Conservation (phyloP, 2,329 filamentous ascomycete genomes). For the Sclerotinia spermophila region DNA sequence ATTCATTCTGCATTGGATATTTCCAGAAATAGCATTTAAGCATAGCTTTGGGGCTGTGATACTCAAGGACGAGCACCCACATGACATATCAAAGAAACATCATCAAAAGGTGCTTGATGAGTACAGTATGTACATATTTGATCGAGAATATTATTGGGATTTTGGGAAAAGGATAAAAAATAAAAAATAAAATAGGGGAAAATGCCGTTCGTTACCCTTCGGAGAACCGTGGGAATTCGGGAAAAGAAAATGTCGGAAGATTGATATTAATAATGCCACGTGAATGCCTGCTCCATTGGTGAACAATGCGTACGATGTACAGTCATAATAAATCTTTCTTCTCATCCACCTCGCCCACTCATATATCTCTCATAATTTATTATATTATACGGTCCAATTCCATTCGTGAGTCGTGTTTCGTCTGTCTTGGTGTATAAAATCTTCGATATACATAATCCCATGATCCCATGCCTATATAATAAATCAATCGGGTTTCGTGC, state of each 20-base stretch:
- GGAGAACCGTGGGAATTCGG: not conserved
- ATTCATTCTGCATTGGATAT: not conserved
- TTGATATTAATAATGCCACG: too few species aligned
- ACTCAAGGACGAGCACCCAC: slow-evolving; percentile 1
- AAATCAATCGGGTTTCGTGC: slow-evolving; percentile 21
- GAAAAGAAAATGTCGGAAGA: not conserved
- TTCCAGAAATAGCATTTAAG: slow-evolving; percentile 4
- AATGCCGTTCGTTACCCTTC: not conserved
- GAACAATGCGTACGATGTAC: slow-evolving; percentile 10
- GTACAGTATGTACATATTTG: too few species aligned
- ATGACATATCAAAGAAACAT: not conserved
- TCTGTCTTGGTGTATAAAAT: not conserved
- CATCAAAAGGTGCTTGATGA: not conserved
- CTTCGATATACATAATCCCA: not conserved
- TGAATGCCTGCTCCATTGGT: slow-evolving; percentile 12
- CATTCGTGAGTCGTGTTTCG: slow-evolving; percentile 12
- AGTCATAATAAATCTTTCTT: slow-evolving; percentile 9
- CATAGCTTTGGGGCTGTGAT: not conserved
- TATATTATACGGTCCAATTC: not conserved
- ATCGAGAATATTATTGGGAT: too few species aligned
- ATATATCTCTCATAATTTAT: slow-evolving; percentile 14
- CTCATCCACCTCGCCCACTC: not conserved
- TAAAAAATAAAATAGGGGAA: not conserved
- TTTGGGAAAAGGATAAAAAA: too few species aligned
- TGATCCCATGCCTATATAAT: not conserved